Base-by-base conservation (phyloP, 2,329 filamentous ascomycete genomes). In the Talaromyces sp. region DNA sequence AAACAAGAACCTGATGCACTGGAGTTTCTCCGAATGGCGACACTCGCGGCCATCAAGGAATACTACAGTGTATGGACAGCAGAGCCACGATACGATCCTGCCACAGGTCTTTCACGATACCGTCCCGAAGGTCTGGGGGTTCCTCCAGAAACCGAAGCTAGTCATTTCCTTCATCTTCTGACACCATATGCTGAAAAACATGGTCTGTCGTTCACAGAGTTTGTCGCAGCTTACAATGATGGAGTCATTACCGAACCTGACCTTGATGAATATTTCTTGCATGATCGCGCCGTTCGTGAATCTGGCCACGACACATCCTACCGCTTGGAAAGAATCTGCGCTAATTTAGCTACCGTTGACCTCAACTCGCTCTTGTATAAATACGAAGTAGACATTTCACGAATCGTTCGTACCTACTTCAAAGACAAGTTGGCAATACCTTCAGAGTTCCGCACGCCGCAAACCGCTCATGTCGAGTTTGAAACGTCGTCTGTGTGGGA, bases 221-320 rank as follows among this genome's bases (percentile, higher is more conserved):
- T 98, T 75, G 92, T 97, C 24, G 79, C 87, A 37, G 92, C 91
- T 0, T 99, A 99, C 83, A 98, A 98, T 76, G 78, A 88, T 67
- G 87, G 89, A 22, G 77, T 86, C 60, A 85, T 99, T 31, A 78
- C 84, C 56, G 94, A 98, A 79, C 93, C 93, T 0, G 92, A 96
- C 68, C 84, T 99, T 14, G 95, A 99, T 73, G 88, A 93, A 56
- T 99, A 98, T 79, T 98, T 98, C 80, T 81, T 96, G 74, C 95
- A 99, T 76, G 95, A 99, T 75, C 90, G 95, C 66, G 93, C 94
- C 2, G 93, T 98, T 39, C 90, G 95, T 70, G 95, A 99, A 78
- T 97, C 94, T 19, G 95, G 95, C 13, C 95, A 99, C 77, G 95
- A 99, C 75, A 99, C 95, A 2, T 91, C 91, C 16, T 98, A 98